phyloP scores from a whole-genome alignment of 352 stramenopile species.

The Pythium folliculosum region DNA sequence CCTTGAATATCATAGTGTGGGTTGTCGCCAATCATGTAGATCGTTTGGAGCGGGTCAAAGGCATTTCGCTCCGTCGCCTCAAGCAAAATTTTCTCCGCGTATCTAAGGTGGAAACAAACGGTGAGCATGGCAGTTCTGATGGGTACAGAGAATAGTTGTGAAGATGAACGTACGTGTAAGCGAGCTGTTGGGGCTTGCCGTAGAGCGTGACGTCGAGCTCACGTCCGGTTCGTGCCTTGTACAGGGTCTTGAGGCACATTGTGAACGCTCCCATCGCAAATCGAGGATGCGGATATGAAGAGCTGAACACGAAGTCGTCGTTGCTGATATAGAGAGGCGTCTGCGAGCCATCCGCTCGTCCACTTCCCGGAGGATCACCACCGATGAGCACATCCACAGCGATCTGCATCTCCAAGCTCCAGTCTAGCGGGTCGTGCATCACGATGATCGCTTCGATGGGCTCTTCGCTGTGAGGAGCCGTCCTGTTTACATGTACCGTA shows the following conservation, averaged over 20 bases:
- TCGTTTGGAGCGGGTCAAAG: constrained; percentile 41
- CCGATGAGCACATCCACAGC: constrained; percentile 83
- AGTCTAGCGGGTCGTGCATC: constrained; percentile 89
- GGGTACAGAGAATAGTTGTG: neutral
- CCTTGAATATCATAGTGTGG: constrained; percentile 81
- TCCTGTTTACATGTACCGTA: constrained; percentile 5
- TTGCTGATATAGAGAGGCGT: constrained; percentile 85
- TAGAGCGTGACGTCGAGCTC: constrained; percentile 69
- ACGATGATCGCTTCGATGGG: constrained; percentile 84
- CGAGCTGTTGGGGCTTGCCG: constrained; percentile 78
- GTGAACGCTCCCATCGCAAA: constrained; percentile 85
- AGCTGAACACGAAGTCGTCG: constrained; percentile 87
- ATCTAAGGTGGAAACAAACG: neutral
- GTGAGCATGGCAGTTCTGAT: neutral
- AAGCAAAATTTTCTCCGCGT: constrained; percentile 50
- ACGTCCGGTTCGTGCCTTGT: constrained; percentile 60
- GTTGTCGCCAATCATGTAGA: constrained; percentile 90
- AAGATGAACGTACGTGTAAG: constrained; percentile 65
- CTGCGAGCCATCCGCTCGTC: constrained; percentile 43
- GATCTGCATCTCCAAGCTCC: constrained; percentile 85
- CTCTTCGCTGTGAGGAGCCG: constrained; percentile 54
- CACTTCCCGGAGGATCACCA: constrained; percentile 64
- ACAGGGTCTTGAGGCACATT: constrained; percentile 64
- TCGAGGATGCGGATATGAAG: constrained; percentile 68
- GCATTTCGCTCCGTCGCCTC: constrained; percentile 36